Conservation (phyloP, 306 rosid species). For the Bauhinia variegata region DNA sequence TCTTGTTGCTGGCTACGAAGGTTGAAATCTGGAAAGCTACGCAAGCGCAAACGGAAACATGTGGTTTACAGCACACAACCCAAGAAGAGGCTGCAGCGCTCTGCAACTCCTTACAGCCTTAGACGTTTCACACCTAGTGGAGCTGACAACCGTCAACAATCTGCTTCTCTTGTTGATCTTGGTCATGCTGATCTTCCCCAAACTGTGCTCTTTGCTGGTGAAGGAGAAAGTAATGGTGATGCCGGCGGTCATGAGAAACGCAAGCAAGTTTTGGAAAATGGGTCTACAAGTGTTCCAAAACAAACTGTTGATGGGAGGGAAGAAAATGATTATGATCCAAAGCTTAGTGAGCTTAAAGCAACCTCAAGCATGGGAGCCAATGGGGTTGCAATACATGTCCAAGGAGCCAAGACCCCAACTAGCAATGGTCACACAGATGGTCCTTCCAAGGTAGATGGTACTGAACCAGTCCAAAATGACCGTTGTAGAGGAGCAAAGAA, state of each 20-base stretch:
- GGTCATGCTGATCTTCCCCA: slow-evolving; percentile 41
- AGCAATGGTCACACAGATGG: slow-evolving; percentile 36
- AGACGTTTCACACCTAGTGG: slow-evolving; percentile 43
- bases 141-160: slow-evolving; percentile 38
- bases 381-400: slow-evolving; percentile 49
- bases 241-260: slow-evolving; percentile 22
- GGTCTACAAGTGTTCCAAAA: slow-evolving; percentile 33
- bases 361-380: slow-evolving; percentile 35
- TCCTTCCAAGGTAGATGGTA: slow-evolving; percentile 39
- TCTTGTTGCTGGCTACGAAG: slow-evolving; percentile 40
- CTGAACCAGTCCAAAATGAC: slow-evolving; percentile 46
- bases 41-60: slow-evolving; percentile 69
- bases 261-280: slow-evolving; percentile 41
- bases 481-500: slow-evolving; percentile 80
- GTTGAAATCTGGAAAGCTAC: slow-evolving; percentile 59
- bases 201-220: slow-evolving; percentile 28
- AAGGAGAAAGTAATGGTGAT: slow-evolving; percentile 36
- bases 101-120: slow-evolving; percentile 50
- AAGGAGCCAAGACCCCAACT: slow-evolving; percentile 44
- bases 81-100: slow-evolving; percentile 62
- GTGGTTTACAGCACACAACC: slow-evolving; percentile 55
- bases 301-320: slow-evolving; percentile 37
- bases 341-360: slow-evolving; percentile 75
- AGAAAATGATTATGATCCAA: slow-evolving; percentile 68
- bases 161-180: slow-evolving; percentile 39